phyloP scores from a whole-genome alignment of 2,329 filamentous ascomycete species.

The Colletotrichum theobromicola region DNA sequence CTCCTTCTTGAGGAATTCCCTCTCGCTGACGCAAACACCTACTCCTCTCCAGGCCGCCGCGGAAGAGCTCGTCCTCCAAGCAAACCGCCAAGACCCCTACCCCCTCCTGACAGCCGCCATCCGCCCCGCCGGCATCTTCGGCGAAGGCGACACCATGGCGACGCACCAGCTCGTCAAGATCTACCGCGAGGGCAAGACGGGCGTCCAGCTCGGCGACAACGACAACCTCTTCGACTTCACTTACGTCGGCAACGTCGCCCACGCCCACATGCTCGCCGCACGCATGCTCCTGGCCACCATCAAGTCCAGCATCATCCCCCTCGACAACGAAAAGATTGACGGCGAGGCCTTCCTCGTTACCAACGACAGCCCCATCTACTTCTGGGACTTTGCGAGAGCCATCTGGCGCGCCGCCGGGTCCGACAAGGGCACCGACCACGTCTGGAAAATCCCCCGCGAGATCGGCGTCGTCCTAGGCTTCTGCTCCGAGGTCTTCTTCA shows the following conservation, averaged over 20 bases:
- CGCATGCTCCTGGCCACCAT: conserved; percentile 67
- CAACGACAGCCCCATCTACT: conserved; percentile 87
- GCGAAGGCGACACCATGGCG: conserved; percentile 82
- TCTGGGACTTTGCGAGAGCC: conserved; percentile 85
- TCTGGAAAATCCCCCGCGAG: conserved; percentile 59
- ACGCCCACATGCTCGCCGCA: conserved; percentile 84
- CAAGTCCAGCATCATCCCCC: conserved; percentile 61
- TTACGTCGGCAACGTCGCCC: conserved; percentile 68
- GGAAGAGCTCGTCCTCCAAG: conserved; percentile 79
- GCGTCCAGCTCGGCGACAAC: conserved; percentile 79
- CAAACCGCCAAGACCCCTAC: conserved; percentile 66
- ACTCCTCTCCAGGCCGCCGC: conserved; percentile 67
- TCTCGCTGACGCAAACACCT: neutral
- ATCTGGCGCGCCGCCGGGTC: conserved; percentile 73
- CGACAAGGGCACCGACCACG: conserved; percentile 54
- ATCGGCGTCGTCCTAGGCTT: conserved; percentile 58
- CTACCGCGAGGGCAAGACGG: conserved; percentile 71
- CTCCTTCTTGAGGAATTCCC: neutral
- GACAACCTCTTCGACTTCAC: conserved; percentile 69
- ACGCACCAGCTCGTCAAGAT: conserved; percentile 77
- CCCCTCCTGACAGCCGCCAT: conserved; percentile 77
- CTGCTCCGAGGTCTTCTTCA: conserved; percentile 57
- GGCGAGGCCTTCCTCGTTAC: conserved; percentile 91
- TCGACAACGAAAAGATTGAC: conserved; percentile 76
- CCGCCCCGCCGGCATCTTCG: conserved; percentile 88